Base-by-base conservation (phyloP, 2,329 filamentous ascomycete species). In the Ampelomyces quisqualis region DNA sequence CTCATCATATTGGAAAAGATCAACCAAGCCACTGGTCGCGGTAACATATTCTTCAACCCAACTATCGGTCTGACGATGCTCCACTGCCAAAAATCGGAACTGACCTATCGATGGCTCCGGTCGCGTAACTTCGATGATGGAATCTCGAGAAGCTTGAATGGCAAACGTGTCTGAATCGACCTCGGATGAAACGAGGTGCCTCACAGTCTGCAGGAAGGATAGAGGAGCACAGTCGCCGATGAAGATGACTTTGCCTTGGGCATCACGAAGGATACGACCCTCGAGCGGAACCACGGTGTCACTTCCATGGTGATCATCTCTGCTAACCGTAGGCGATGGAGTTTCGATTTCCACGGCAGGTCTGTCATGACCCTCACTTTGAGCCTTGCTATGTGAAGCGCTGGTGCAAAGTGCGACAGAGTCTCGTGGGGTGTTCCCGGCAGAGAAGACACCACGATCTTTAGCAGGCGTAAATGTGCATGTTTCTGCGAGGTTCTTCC, bases 171-270 rank as follows among this genome's bases (percentile, higher is more conserved):
- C 53, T 7, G 57, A 42, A 21, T 58, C 59, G 7, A 57, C 57
- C 28, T 60, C 55, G 8, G 69, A 68, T 3, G 72, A 71, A 6
- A 77, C 71, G 5, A 78, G 66, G 30, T 76, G 71, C 22, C 75
- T 72, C 10, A 78, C 74, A 38, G 73, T 77, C 51, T 77, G 75
- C 23, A 77, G 51, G 38, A 77, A 77, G 0, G 75, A 77, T 32
- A 78, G 59, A 33, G 74, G 76, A 22, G 75, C 75, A 24, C 73
- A 77, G 43, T 78, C 76, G 10, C 76, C 76, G 19, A 78, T 73
- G 48, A 77, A 78, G 53, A 78, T 77, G 34, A 76, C 71, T 40
- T 77, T 77, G 5, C 75, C 75, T 45, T 77, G 73, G 0, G 74
- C 73, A 48, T 77, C 75, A 17, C 73, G 73, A 7, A 78, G 64